Conservation (phyloP, 208 protist genomes). For the Acanthamoeba lenticulata region DNA sequence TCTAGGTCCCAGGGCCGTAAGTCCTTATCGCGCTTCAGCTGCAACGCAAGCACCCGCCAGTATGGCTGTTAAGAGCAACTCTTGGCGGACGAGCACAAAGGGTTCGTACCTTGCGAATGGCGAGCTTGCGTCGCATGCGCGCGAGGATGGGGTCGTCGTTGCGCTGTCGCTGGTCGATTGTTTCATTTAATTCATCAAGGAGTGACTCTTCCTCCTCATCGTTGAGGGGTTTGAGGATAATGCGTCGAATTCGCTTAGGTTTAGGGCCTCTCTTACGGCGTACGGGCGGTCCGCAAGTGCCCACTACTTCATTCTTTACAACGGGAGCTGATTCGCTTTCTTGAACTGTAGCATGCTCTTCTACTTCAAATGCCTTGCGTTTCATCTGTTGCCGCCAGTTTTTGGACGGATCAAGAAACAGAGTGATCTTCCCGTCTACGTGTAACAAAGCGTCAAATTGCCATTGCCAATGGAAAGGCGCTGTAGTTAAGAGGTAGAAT, state of each 20-base stretch:
- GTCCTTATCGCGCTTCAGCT: background rate
- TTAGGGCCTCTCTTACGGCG: background rate
- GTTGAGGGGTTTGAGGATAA: background rate
- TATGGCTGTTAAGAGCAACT: background rate
- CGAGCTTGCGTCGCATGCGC: constrained; percentile 8
- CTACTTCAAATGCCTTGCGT: too few relatives aligned
- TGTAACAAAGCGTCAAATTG: too few relatives aligned
- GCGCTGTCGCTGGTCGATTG: background rate
- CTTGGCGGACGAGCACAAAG: background rate
- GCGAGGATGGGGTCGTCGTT: background rate
- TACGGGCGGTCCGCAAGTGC: background rate
- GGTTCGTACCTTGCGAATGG: background rate
- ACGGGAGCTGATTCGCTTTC: background rate
- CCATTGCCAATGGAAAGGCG: too few relatives aligned
- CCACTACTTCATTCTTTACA: background rate
- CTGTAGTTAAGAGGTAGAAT: background rate
- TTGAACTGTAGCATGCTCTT: background rate
- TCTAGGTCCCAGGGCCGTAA: background rate
- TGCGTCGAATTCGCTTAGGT: background rate
- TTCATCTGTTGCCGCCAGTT: too few relatives aligned
- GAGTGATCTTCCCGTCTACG: too few relatives aligned
- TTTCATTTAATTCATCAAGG: background rate
- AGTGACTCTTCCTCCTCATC: background rate
- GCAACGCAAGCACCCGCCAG: too few relatives aligned
- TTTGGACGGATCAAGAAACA: too few relatives aligned